phyloP scores from a whole-genome alignment of 2,329 filamentous ascomycete species.

The Epichloe elymi region DNA sequence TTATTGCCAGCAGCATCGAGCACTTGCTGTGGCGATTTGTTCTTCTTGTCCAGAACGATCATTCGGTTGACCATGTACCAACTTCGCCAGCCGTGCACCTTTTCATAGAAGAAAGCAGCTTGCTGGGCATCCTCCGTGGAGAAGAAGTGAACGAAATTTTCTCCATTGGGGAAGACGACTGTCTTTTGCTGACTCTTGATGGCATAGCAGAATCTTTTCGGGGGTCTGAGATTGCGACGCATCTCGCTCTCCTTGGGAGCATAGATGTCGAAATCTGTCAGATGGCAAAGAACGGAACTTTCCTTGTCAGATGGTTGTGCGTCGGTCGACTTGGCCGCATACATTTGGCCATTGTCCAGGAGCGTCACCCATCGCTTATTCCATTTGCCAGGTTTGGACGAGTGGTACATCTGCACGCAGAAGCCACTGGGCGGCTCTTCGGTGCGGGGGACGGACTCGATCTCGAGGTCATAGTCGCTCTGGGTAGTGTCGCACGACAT shows the following conservation, averaged over 20 bases:
- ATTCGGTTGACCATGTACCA: conserved; percentile 77
- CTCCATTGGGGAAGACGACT: conserved; percentile 65
- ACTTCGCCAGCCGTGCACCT: conserved; percentile 72
- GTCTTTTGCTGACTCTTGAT: conserved; percentile 89
- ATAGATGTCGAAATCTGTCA: conserved; percentile 91
- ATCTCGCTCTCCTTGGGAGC: conserved; percentile 55
- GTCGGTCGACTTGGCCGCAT: conserved; percentile 56
- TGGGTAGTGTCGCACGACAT: conserved; percentile 42
- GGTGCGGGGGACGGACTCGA: conserved; percentile 42
- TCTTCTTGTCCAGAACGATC: conserved; percentile 31
- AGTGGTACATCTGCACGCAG: conserved; percentile 64
- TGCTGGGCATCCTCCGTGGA: conserved; percentile 57
- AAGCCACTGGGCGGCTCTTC: conserved; percentile 51
- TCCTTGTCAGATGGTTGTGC: conserved; percentile 52
- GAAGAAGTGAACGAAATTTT: conserved; percentile 89
- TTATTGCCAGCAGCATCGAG: background rate
- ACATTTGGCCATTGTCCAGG: conserved; percentile 57
- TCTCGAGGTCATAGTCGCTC: conserved; percentile 49
- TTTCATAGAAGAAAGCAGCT: conserved; percentile 56
- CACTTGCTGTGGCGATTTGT: conserved; percentile 10
- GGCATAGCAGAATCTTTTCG: conserved; percentile 74
- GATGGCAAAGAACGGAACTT: conserved; percentile 58
- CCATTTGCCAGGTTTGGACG: conserved; percentile 75
- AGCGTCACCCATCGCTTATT: conserved; percentile 71
- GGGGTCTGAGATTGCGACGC: conserved; percentile 66